Percentiles rank a stretch among this genome's conserved stretches.
These are phyloP conservation scores for Rubus parviflorus DNA, from an alignment of 306 rosid species.

Conservation along the genomic window DNA sequence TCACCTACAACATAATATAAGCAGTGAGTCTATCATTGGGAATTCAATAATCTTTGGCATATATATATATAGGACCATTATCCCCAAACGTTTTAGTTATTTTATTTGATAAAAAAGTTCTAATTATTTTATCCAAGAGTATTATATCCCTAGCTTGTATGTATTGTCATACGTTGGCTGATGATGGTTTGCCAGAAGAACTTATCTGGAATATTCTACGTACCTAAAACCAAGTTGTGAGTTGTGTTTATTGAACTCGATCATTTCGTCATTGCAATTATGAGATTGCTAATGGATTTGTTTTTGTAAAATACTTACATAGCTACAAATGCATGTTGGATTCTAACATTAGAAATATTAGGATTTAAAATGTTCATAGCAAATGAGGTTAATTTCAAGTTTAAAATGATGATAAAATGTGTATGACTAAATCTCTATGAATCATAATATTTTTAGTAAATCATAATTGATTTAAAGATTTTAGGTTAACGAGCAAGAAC, in stretches of 20 bases:
- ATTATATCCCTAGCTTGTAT: slow-evolving; percentile 18
- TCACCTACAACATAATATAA: slow-evolving; percentile 11
- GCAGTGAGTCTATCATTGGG: slow-evolving; percentile 8
- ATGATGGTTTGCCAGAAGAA: slow-evolving; percentile 53
- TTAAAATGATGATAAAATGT: too few species aligned
- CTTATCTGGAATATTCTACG: slow-evolving; percentile 47
- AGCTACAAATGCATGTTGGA: not conserved
- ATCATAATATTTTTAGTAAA: too few species aligned
- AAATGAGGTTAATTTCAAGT: not conserved
- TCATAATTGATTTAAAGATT: too few species aligned
- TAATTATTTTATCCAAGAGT: not conserved
- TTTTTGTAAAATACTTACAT: not conserved
- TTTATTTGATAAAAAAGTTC: not conserved
- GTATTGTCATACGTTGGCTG: slow-evolving; percentile 46
- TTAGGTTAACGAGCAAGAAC: too few species aligned
- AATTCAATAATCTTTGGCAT: not conserved
- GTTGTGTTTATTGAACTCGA: slow-evolving; percentile 1
- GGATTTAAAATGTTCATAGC: too few species aligned
- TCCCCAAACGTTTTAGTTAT: not conserved
- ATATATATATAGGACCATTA: not conserved
- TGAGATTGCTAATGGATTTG: slow-evolving; percentile 6
- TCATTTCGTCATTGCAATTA: slow-evolving; percentile 31
- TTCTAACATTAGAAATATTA: not conserved
- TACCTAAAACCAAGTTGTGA: slow-evolving; percentile 27
- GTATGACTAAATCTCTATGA: not conserved